These are phyloP conservation scores for Nelumbo lutea DNA, from an alignment of 164 flowering plant species.

Conservation along the genomic window DNA sequence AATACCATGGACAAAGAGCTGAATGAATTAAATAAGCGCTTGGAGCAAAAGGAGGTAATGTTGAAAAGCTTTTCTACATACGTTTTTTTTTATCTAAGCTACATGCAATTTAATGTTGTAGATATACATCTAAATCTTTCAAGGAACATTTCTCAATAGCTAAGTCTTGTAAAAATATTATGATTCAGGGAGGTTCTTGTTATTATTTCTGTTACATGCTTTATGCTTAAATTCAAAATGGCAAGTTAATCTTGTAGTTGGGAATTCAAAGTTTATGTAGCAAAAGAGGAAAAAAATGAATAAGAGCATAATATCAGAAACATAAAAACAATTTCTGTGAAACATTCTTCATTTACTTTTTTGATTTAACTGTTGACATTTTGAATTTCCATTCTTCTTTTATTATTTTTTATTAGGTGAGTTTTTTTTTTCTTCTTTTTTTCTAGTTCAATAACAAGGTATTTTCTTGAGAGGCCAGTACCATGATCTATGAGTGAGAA, in stretches of 20 bases:
- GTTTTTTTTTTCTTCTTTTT: neutral
- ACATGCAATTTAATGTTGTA: neutral
- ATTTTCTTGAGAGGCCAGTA: no score
- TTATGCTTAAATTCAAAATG: neutral
- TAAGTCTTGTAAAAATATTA: neutral
- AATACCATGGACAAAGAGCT: slow-evolving; percentile 90
- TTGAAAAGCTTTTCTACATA: neutral
- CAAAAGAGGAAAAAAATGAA: neutral
- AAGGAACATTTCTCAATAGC: neutral
- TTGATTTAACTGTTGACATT: neutral
- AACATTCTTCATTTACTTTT: slow-evolving; percentile 2
- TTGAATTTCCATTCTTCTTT: neutral
- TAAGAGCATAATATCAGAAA: neutral
- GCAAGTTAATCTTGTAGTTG: neutral
- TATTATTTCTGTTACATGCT: neutral
- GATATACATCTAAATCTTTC: neutral
- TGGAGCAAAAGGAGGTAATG: slow-evolving; percentile 90
- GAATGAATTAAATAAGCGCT: slow-evolving; percentile 74
- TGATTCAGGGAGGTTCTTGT: neutral
- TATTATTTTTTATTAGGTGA: neutral
- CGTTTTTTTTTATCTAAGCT: neutral
- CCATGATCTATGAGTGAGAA: neutral
- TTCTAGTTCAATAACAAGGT: neutral
- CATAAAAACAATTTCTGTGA: neutral
- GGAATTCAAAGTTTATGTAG: neutral